Evolutionary conservation across 176 grass and related monocot genomes (phyloP).

Genomic region (Luzula sylvatica): DNA sequence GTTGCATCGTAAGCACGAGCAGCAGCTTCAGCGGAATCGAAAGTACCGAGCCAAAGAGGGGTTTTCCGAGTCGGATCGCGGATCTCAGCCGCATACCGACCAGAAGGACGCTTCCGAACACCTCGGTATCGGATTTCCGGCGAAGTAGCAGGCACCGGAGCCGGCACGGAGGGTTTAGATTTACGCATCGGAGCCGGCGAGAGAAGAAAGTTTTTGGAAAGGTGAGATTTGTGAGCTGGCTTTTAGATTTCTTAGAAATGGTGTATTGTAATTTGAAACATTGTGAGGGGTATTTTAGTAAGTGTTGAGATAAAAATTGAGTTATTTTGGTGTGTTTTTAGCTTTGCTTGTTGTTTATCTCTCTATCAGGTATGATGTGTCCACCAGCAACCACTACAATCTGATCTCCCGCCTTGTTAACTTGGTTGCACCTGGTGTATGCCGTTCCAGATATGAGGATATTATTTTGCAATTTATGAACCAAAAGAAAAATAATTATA

Average conservation of each 20-base stretch:
- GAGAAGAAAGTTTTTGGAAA: not conserved
- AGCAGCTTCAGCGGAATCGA: conserved; percentile 70
- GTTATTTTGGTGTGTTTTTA: conserved; percentile 5
- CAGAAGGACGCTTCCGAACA: conserved; percentile 55
- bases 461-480: too few species aligned
- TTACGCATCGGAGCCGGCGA: conserved; percentile 2
- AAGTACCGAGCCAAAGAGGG: conserved; percentile 74
- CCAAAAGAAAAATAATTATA: too few species aligned
- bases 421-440: not conserved
- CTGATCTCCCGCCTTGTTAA: not conserved
- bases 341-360: not conserved
- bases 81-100: conserved; percentile 76
- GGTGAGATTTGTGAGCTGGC: not conserved
- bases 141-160: conserved; percentile 17
- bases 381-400: not conserved
- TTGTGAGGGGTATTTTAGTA: not conserved
- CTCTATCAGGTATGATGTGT: not conserved
- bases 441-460: too few species aligned
- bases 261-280: not conserved
- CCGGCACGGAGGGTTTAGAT: conserved; percentile 21
- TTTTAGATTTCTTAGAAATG: not conserved
- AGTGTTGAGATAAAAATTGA: not conserved
- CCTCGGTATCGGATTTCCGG: conserved; percentile 50
- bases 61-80: conserved; percentile 55
- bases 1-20: conserved; percentile 75